Conservation (phyloP, 1,284 basidiomycete genomes). For the Pholiota adiposa region DNA sequence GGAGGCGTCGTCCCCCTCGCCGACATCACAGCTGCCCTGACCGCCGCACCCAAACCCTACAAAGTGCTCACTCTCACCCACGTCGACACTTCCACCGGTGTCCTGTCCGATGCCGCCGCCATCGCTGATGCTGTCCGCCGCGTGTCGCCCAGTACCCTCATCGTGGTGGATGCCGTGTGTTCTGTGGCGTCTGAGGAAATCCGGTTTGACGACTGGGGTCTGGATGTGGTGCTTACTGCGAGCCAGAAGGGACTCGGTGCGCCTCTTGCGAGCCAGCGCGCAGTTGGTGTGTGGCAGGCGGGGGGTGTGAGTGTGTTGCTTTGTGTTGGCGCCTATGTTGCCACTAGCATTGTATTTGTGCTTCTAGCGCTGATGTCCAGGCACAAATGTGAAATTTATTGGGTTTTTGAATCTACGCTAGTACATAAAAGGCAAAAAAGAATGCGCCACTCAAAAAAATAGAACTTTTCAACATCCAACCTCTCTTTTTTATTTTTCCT, state of each 20-base stretch:
- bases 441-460: too few species aligned
- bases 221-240: conserved; percentile 90
- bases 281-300: conserved; percentile 63
- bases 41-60: conserved; percentile 77
- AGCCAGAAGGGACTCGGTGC: conserved; percentile 95
- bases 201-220: conserved; percentile 90
- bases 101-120: conserved; percentile 85
- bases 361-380: too few species aligned
- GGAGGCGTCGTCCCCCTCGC: conserved; percentile 74
- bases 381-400: too few species aligned
- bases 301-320: conserved; percentile 24
- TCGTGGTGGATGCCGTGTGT: conserved; percentile 93
- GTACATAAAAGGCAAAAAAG: too few species aligned
- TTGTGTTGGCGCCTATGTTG: too few species aligned
- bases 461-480: too few species aligned
- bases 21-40: conserved; percentile 69
- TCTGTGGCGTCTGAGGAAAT: conserved; percentile 97
- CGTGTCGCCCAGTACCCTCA: conserved; percentile 87
- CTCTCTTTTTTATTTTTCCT: too few species aligned
- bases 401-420: too few species aligned
- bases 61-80: conserved; percentile 95
- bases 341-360: too few species aligned
- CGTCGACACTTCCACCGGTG: conserved; percentile 92
- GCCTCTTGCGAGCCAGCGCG: conserved; percentile 88
- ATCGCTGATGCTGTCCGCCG: conserved; percentile 78